Percentiles rank a stretch among this genome's conserved stretches.
Conservation (phyloP, 371 early-diverging fungal species). For the Apophysomyces trapeziformis region DNA sequence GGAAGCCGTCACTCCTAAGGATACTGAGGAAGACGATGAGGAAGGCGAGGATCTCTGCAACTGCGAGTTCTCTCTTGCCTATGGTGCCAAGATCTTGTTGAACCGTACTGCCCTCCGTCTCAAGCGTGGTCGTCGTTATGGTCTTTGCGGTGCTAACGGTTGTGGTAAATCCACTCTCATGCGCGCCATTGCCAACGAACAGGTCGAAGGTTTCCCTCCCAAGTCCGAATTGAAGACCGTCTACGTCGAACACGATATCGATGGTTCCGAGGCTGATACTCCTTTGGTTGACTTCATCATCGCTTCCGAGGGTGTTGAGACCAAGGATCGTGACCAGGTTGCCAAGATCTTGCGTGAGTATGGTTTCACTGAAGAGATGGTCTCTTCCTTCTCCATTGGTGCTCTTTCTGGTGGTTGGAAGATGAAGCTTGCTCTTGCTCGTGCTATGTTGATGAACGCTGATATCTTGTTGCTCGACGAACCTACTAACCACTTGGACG, state of each 20-base stretch:
- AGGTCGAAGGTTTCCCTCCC: conserved; percentile 82
- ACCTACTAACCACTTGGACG: conserved; percentile 93
- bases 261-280: conserved; percentile 73
- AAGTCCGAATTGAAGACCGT: conserved; percentile 70
- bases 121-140: conserved; percentile 82
- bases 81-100: conserved; percentile 83
- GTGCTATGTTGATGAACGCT: conserved; percentile 85
- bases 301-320: conserved; percentile 58
- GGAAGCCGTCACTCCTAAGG: conserved; percentile 46
- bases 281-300: conserved; percentile 71
- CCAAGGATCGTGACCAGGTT: conserved; percentile 55
- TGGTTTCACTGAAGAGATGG: conserved; percentile 74
- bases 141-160: conserved; percentile 86
- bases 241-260: conserved; percentile 79
- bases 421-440: conserved; percentile 87
- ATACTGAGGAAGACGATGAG: conserved; percentile 61
- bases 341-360: conserved; percentile 63
- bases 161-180: conserved; percentile 90
- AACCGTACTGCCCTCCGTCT: conserved; percentile 77
- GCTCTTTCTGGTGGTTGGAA: conserved; percentile 90
- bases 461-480: conserved; percentile 90
- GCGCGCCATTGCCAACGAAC: conserved; percentile 78
- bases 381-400: conserved; percentile 64
- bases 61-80: conserved; percentile 80
- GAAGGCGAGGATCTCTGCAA: conserved; percentile 81